Conservation (phyloP, 345 rosid species). For the Eucalyptus lansdowneana region DNA sequence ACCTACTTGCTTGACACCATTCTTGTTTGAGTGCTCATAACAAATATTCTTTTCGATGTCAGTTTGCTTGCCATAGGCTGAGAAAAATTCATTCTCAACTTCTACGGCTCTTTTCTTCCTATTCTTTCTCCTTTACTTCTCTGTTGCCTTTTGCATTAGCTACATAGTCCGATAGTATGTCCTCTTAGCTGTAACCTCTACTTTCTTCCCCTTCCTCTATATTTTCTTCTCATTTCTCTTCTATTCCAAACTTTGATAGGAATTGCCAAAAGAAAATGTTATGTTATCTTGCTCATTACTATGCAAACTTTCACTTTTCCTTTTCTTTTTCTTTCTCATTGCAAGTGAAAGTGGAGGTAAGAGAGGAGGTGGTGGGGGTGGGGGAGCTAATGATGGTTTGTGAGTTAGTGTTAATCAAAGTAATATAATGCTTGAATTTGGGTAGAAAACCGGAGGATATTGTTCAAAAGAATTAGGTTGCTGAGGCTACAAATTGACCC, state of each 20-base stretch:
- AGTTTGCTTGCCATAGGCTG: not conserved
- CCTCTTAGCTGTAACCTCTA: not conserved
- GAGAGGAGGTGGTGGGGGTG: slow-evolving; percentile 3
- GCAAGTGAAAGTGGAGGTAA: slow-evolving; percentile 3
- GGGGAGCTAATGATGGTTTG: not conserved
- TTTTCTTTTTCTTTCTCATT: not conserved
- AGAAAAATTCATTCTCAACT: not conserved
- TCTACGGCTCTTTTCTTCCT: not conserved
- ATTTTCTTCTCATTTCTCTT: not conserved
- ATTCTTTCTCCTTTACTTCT: not conserved
- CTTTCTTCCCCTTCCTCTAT: not conserved
- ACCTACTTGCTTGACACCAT: not conserved
- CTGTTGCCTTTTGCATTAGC: not conserved
- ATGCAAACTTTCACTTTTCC: not conserved
- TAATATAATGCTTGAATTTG: slow-evolving; percentile 8
- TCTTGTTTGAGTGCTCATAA: not conserved
- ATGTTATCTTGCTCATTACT: not conserved
- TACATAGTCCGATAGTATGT: not conserved
- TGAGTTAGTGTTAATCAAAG: slow-evolving; percentile 1
- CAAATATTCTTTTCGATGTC: not conserved
- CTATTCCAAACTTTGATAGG: no score
- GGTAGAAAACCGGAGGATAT: slow-evolving; percentile 1
- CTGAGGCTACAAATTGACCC: not conserved
- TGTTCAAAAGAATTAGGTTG: slow-evolving; percentile 2
- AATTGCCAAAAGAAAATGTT: no score